These are phyloP conservation scores for Leccinum angustisporum DNA, from an alignment of 1,284 basidiomycete species.

Conservation along the genomic window DNA sequence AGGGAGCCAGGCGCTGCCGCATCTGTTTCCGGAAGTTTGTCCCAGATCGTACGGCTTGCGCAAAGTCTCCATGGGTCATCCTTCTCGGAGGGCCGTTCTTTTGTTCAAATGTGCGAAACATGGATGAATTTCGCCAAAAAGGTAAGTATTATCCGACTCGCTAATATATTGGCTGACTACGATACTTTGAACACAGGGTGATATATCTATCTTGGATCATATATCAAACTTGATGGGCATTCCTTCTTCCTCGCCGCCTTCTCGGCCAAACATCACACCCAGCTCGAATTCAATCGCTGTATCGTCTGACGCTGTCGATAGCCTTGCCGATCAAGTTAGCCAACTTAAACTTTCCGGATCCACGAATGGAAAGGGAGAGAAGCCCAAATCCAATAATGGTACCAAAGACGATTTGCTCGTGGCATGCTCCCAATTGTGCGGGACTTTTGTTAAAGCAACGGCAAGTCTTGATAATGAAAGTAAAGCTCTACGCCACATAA, in stretches of 20 bases:
- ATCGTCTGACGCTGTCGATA: constrained; percentile 19
- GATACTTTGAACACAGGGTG: constrained; percentile 40
- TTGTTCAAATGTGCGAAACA: constrained; percentile 63
- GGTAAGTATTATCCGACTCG: constrained; percentile 31
- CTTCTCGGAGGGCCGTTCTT: constrained; percentile 51
- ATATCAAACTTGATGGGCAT: constrained; percentile 45
- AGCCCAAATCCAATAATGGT: background rate
- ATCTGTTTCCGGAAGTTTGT: constrained; percentile 43
- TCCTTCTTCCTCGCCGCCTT: constrained; percentile 4
- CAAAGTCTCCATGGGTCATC: constrained; percentile 27
- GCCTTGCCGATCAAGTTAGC: constrained; percentile 16
- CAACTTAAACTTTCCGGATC: constrained; percentile 19
- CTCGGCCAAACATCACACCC: background rate
- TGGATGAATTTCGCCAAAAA: constrained; percentile 56
- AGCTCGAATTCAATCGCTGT: background rate
- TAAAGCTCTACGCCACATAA: background rate
- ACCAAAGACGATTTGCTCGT: constrained; percentile 26
- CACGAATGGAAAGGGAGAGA: background rate
- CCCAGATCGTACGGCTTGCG: constrained; percentile 43
- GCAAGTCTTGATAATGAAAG: constrained; percentile 30
- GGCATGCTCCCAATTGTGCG: constrained; percentile 42
- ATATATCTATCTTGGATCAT: constrained; percentile 48
- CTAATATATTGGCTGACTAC: background rate
- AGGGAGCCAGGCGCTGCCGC: constrained; percentile 27
- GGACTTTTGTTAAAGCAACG: constrained; percentile 44